Evolutionary conservation across 2,329 filamentous ascomycete genomes (phyloP), one percentile per base, ranked within the genome.

Genomic region (Sarocladiaceae sp.): DNA sequence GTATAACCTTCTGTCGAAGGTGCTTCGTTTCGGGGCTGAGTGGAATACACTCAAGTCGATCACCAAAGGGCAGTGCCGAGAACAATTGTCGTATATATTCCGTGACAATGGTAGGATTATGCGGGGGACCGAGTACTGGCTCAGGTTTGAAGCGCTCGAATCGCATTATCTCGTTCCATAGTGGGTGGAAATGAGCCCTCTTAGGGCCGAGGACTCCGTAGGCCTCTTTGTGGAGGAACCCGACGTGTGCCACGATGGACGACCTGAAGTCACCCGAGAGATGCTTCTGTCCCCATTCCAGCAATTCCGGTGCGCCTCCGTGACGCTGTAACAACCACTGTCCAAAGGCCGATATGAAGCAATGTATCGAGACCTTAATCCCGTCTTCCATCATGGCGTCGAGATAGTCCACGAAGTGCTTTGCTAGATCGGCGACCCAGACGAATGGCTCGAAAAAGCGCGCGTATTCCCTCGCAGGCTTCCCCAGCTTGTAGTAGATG

Each of bases 391-490:
- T 58, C 53, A 71, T 66, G 10, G 62, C 48, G 3, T 67, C 64
- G 46, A 87, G 71, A 57, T 79, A 94, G 55, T 91, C 86, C 1
- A 91, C 74, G 22, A 87, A 77, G 59, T 90, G 83, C 61, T 92
- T 93, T 0, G 79, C 75, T 1, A 94, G 70, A 50, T 86, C 77
- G 0, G 82, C 85, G 1, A 92, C 66, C 88, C 88, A 94, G 0
- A 84, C 54, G 55, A 90, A 93, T 0, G 80, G 75, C 0, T 67
- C 47, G 54, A 84, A 78, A 58, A 85, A 91, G 2, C 81, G 69
- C 11, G 55, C 56, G 59, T 94, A 95, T 33, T 84, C 82, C 0
- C 56, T 25, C 0, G 82, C 72, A 0, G 89, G 86, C 0, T 51
- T 64, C 2, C 63, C 63, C 0, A 95, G 65, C 10, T 74, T 74